phyloP scores from a whole-genome alignment of 805 yeast genomes.

The Candida stauntonica region DNA sequence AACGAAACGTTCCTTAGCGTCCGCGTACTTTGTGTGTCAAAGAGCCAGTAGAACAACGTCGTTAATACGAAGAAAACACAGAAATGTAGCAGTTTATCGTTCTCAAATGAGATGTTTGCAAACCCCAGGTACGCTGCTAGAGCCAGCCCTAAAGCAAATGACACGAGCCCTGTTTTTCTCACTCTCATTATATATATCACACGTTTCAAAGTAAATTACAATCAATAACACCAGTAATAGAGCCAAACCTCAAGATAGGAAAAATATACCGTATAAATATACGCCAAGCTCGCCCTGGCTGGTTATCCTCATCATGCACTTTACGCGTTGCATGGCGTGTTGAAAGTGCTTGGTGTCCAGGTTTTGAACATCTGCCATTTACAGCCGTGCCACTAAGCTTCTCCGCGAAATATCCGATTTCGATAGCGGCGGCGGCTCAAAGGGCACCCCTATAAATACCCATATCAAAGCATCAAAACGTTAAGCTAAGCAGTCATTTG shows the following conservation, averaged over 20 bases:
- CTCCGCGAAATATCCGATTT: too few species aligned
- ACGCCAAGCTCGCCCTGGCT: too few species aligned
- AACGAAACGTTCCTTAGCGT: conserved; percentile 33
- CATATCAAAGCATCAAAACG: background rate
- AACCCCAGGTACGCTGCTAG: conserved; percentile 26
- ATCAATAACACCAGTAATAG: too few species aligned
- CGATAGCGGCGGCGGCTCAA: too few species aligned
- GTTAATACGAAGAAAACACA: conserved; percentile 44
- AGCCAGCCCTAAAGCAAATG: conserved; percentile 34
- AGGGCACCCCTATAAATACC: too few species aligned
- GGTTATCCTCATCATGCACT: background rate
- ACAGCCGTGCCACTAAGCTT: background rate
- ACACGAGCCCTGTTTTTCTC: conserved; percentile 30
- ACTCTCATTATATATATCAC: conserved; percentile 13
- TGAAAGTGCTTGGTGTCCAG: too few species aligned
- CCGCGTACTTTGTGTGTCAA: conserved; percentile 34
- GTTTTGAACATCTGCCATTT: background rate
- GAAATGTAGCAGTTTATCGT: conserved; percentile 52
- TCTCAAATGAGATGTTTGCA: conserved; percentile 35
- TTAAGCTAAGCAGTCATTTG: too few species aligned
- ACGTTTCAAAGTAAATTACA: background rate
- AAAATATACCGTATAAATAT: too few species aligned
- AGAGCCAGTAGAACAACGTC: conserved; percentile 42
- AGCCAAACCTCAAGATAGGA: too few species aligned
- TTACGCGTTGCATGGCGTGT: too few species aligned